Evolutionary conservation across 2,329 filamentous ascomycete species (phyloP).

Genomic region (Penicillium sp.): DNA sequence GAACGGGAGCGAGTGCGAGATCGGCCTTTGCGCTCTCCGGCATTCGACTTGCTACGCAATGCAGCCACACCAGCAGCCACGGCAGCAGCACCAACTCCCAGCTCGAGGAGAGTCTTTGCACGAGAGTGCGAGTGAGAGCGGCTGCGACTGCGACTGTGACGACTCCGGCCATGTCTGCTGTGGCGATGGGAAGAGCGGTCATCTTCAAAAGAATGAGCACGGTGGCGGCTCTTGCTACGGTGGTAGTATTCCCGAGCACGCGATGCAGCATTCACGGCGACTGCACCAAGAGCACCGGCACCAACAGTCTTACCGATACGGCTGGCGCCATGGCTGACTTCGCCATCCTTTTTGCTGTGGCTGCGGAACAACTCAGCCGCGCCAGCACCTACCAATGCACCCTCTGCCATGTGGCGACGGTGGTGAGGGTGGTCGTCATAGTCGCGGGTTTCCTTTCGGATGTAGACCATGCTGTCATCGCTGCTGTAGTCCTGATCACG

Average conservation of each 20-base stretch:
- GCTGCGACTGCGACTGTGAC: conserved; percentile 35
- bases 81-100: conserved; percentile 56
- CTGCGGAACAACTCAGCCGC: conserved; percentile 61
- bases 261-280: conserved; percentile 59
- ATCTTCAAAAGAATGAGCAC: conserved; percentile 44
- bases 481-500: conserved; percentile 52
- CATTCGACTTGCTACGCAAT: conserved; percentile 53
- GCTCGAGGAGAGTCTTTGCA: conserved; percentile 54
- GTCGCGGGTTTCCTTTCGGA: conserved; percentile 52
- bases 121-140: conserved; percentile 52
- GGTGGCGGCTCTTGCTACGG: conserved; percentile 45
- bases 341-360: conserved; percentile 58
- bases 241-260: conserved; percentile 52
- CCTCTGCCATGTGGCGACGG: conserved; percentile 61
- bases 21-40: conserved; percentile 50
- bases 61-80: conserved; percentile 62
- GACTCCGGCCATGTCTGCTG: conserved; percentile 31
- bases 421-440: conserved; percentile 52
- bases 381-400: conserved; percentile 60
- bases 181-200: conserved; percentile 39
- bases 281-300: conserved; percentile 61
- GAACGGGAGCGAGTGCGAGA: conserved; percentile 51
- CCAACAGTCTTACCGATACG: conserved; percentile 54
- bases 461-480: conserved; percentile 63
- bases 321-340: conserved; percentile 52